These are phyloP conservation scores for Penicillium sp. DNA, from an alignment of 2,329 filamentous ascomycete species.

Conservation along the genomic window DNA sequence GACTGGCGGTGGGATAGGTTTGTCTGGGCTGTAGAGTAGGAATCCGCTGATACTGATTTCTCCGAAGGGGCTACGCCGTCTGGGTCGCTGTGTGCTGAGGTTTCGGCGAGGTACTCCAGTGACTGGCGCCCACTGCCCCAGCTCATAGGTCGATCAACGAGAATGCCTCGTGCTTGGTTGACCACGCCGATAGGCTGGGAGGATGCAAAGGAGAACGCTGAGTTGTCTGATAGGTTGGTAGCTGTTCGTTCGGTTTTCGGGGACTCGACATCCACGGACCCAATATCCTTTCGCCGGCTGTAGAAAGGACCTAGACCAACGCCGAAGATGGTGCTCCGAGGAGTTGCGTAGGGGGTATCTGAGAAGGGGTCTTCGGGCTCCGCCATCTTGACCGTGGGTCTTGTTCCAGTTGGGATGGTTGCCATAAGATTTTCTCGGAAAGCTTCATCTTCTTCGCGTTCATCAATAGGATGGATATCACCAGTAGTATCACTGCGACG, in stretches of 20 bases:
- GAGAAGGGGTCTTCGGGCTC: slow-evolving; percentile 27
- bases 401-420: slow-evolving; percentile 10
- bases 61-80: slow-evolving; percentile 31
- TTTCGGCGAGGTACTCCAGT: slow-evolving; percentile 21
- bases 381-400: slow-evolving; percentile 1
- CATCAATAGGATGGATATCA: slow-evolving; percentile 62
- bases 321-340: slow-evolving; percentile 26
- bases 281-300: slow-evolving; percentile 18
- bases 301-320: slow-evolving; percentile 25
- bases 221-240: slow-evolving; percentile 56
- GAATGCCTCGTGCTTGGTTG: slow-evolving; percentile 16
- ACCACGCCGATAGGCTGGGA: slow-evolving; percentile 22
- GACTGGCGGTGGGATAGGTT: slow-evolving; percentile 50
- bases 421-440: slow-evolving; percentile 23
- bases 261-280: slow-evolving; percentile 32
- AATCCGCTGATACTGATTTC: slow-evolving; percentile 46
- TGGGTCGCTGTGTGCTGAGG: slow-evolving; percentile 23
- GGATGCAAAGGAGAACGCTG: slow-evolving; percentile 44
- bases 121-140: slow-evolving; percentile 26
- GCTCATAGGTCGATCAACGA: slow-evolving; percentile 22
- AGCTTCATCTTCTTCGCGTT: slow-evolving; percentile 59
- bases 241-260: slow-evolving; percentile 55
- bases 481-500: slow-evolving; percentile 51
- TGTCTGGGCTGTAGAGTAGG: slow-evolving; percentile 51
- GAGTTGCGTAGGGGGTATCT: slow-evolving; percentile 27